A percentile compares a stretch with the other conserved stretches of the same genome.
These are phyloP conservation scores for Glebionis coronaria DNA, from an alignment of 129 eudicot genomes.

Conservation along the genomic window DNA sequence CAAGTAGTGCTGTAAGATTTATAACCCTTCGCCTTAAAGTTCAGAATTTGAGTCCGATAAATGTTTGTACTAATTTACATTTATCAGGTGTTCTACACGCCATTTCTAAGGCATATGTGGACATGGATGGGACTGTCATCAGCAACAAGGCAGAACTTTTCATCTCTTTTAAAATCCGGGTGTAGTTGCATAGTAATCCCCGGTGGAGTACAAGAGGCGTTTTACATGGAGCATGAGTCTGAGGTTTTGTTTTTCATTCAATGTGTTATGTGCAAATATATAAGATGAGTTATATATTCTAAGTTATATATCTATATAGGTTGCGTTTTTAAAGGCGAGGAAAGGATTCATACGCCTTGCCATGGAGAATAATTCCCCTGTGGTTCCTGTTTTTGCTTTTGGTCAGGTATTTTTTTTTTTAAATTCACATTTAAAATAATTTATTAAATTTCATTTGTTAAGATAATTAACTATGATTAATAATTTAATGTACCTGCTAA, in stretches of 20 bases:
- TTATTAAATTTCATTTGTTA: neutral
- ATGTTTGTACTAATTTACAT: neutral
- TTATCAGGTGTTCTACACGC: conserved; percentile 74
- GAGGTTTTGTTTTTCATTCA: conserved; percentile 50
- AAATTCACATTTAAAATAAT: no score
- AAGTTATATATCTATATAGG: conserved; percentile 30
- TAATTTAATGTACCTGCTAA: neutral
- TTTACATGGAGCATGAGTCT: conserved; percentile 73
- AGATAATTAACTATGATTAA: neutral
- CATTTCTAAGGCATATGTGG: conserved; percentile 88
- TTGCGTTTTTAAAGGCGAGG: conserved; percentile 61
- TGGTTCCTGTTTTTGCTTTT: conserved; percentile 91
- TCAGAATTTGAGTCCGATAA: neutral
- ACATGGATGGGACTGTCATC: conserved; percentile 79
- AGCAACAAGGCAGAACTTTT: conserved; percentile 65
- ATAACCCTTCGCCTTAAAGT: conserved; percentile 20
- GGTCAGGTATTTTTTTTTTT: conserved; percentile 68
- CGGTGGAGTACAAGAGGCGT: conserved; percentile 84
- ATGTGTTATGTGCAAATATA: neutral
- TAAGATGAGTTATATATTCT: neutral
- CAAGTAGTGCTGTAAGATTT: conserved; percentile 82
- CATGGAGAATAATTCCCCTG: conserved; percentile 64
- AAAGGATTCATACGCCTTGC: conserved; percentile 84
- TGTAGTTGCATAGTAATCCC: conserved; percentile 88
- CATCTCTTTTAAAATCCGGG: conserved; percentile 54